Base-by-base conservation (phyloP, 164 flowering plant genomes). In the Aristolochia fimbriata region DNA sequence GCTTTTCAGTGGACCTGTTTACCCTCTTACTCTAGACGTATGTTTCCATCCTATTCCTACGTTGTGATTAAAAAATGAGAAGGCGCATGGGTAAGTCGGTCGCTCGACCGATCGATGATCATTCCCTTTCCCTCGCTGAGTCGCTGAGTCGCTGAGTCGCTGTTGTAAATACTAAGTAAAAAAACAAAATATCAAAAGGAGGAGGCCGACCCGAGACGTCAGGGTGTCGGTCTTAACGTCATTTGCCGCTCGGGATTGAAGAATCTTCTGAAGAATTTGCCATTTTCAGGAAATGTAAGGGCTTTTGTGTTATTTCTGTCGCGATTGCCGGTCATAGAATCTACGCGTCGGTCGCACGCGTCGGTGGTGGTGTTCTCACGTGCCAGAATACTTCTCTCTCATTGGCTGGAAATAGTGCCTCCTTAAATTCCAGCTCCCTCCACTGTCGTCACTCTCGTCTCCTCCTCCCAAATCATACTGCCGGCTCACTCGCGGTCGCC, bases 331-430 rank as follows among this genome's bases (percentile, higher is more conserved):
- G 27, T 54, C 0, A 15, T 54, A 54, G 57, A 54, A 20, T 54
- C 24, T 43, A 8, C 9, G 75, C 77, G 80, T 80, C 80, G 80
- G 83, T 75, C 62, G 68, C 80, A 75, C 80, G 80, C 65, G 63
- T 59, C 60, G 16, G 37, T 49, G 30, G 73, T 76, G 64, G 17
- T 20, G 10, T 67, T 37, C 74, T 41, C 77, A 57, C 76, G 74
- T 66, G 78, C 61, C 58, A 70, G 25, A 1, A 21, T 52, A 11
- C 58, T 57, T 30, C 19, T 1, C 20, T 65, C 61, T 65, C 61
- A 74, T 69, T 79, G 79, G 79, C 33, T 59, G 62, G 19, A 37
- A 37, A 37, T 37, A 33, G 43, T 43, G 56, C 55, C 63, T 59
- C 62, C 59, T 63, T 71, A 52, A 61, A 51, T 51, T 62, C 68